Conservation (phyloP, 257 asterid genomes). For the Voacanga thouarsii region DNA sequence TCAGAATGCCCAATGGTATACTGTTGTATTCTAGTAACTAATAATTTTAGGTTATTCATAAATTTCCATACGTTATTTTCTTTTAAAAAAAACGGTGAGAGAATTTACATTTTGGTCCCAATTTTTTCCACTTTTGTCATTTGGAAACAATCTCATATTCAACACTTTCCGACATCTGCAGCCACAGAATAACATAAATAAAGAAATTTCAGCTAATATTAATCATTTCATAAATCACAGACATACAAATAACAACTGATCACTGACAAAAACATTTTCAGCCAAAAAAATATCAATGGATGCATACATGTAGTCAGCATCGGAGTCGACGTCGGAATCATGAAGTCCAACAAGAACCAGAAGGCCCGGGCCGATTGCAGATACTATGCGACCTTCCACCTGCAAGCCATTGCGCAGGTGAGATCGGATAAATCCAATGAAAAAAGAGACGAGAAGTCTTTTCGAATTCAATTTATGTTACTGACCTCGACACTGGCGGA, state of each 20-base stretch:
- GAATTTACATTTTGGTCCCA: constrained; percentile 86
- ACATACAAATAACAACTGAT: neutral
- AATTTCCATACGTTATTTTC: no score
- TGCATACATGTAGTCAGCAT: constrained; percentile 70
- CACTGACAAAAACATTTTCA: neutral
- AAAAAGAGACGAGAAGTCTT: neutral
- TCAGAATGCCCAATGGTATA: no score
- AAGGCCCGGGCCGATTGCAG: constrained; percentile 78
- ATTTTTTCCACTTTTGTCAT: constrained; percentile 60
- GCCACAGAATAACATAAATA: neutral
- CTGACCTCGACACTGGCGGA: constrained; percentile 88
- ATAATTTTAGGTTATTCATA: neutral
- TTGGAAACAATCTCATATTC: constrained; percentile 81
- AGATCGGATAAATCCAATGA: neutral
- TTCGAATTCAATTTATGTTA: neutral
- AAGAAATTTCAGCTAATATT: neutral
- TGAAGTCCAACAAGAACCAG: constrained; percentile 82
- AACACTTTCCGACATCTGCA: constrained; percentile 93
- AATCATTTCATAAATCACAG: neutral
- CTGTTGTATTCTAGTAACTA: neutral
- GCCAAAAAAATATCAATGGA: neutral
- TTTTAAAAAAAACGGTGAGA: neutral
- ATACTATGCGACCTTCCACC: constrained; percentile 75
- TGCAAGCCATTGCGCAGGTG: constrained; percentile 27
- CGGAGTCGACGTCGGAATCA: constrained; percentile 61